Evolutionary conservation across 805 yeast species (phyloP), one percentile per base, ranked within the genome.

Genomic region (Dipodascus albidus): DNA sequence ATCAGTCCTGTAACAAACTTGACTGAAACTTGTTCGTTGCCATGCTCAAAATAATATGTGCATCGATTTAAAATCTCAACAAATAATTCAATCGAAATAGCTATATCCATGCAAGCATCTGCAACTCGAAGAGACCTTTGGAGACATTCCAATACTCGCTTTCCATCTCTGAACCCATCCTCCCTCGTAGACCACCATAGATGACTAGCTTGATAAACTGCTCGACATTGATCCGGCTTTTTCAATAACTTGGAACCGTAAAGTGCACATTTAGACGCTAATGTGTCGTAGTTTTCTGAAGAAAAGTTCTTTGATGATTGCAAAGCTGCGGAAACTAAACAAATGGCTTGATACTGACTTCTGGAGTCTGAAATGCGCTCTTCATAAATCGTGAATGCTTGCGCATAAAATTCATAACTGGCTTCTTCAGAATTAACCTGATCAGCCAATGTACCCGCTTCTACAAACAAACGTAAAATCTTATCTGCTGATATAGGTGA

Each of bases 191-290:
- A 85, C 93, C 95, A 87, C 96, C 96, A 93, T 50, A 93, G 70
- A 68, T 93, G 97, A 0, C 96, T 82, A 47, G 96, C 90, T 51
- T 80, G 69, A 64, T 85, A 87, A 3, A 89, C 95, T 0, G 96
- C 83, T 15, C 97, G 79, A 66, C 97, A 90, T 67, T 93, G 99
- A 63, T 91, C 98, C 35, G 93, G 89, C 66, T 91, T 91, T 67
- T 87, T 88, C 62, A 91, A 74, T 51, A 93, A 74, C 67, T 87
- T 87, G 14, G 96, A 87, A 3, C 96, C 95, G 62, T 88, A 87
- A 50, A 90, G 70, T 1, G 96, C 88, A 49, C 90, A 77, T 65
- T 89, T 85, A 15, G 95, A 85, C 51, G 90, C 88, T 59, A 91
- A 72, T 2, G 81, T 78, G 60, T 88, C 93, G 67, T 87, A 91